phyloP scores from a whole-genome alignment of 805 yeast genomes.

The Clavispora santaluciae region DNA sequence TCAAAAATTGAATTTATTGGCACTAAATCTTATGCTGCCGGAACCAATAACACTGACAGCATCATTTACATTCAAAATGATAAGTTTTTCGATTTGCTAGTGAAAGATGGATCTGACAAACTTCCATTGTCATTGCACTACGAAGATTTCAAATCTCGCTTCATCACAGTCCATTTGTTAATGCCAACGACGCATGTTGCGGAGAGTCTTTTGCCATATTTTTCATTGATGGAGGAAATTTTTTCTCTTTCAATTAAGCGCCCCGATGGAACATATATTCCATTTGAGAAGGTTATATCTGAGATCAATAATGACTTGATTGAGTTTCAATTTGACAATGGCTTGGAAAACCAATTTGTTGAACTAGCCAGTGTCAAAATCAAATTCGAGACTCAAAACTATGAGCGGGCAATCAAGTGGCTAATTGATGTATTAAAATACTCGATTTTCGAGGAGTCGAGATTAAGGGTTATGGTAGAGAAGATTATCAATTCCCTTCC shows the following conservation, averaged over 20 bases:
- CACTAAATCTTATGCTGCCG: constrained; percentile 61
- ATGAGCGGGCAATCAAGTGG: constrained; percentile 73
- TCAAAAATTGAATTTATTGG: constrained; percentile 65
- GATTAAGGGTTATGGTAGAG: constrained; percentile 64
- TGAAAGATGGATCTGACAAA: constrained; percentile 34
- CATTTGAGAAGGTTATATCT: constrained; percentile 74
- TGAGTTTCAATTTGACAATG: constrained; percentile 49
- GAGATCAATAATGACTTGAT: constrained; percentile 70
- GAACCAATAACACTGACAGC: constrained; percentile 36
- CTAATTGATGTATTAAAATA: constrained; percentile 57
- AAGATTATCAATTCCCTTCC: constrained; percentile 56
- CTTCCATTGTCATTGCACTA: constrained; percentile 71
- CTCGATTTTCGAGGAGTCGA: constrained; percentile 64
- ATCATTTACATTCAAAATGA: constrained; percentile 27
- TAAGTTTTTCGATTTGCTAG: constrained; percentile 13
- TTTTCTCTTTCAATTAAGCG: constrained; percentile 67
- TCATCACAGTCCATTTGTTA: constrained; percentile 61
- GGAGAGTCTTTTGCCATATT: constrained; percentile 52
- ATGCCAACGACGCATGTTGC: constrained; percentile 53
- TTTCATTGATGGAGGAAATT: constrained; percentile 59
- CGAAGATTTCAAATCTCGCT: constrained; percentile 76
- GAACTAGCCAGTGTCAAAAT: constrained; percentile 64
- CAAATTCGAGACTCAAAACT: constrained; percentile 58
- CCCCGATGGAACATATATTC: constrained; percentile 53
- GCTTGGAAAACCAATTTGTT: constrained; percentile 55